Base-by-base conservation (phyloP, 106 monocot genomes). In the Triglochin maritima region DNA sequence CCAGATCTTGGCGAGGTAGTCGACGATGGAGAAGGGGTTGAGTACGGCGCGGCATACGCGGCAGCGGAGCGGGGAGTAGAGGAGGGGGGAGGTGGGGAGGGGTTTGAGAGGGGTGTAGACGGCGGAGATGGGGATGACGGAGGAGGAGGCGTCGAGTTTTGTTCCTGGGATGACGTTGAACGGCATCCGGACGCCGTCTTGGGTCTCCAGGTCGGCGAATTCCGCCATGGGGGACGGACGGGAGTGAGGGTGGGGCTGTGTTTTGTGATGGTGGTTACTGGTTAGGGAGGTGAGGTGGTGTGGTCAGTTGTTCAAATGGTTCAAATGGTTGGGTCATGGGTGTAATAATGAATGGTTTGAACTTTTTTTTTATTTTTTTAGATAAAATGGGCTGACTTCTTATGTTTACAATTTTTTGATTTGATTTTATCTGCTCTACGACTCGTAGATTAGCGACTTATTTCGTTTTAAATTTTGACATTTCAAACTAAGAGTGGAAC, bases 161-260 rank as follows among this genome's bases (percentile, higher is more conserved):
- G 91, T 84, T 47, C 96, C 86, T 5, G 96, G 96, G 7, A 98
- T 43, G 17, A 88, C 83, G 72, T 96, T 96, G 91, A 87, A 91
- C 42, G 96, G 78, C 96, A 98, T 98, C 45, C 91, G 76, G 47
- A 98, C 75, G 56, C 96, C 96, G 63, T 98, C 96, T 65, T 91
- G 83, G 16, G 72, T 59, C 77, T 98, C 91, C 3, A 98, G 88
- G 60, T 98, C 82, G 50, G 80, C 48, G 66, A 98, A 98, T 70
- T 91, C 96, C 45, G 84, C 66, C 88, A 94, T 94, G 46, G 44
- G n/a, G 8, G 51, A 17, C 51, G 46, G 49, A 45, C 3, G 29
- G 15, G 61, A 2, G 9, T 7, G 52, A 52, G 52, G 7, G 52
- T 7, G 52, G 52, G 9, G 52, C 9, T 52, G 52, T 7, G 52